These are phyloP conservation scores for Ceratobasidium sp. DNA, from an alignment of 1,284 basidiomycete genomes.

Conservation along the genomic window DNA sequence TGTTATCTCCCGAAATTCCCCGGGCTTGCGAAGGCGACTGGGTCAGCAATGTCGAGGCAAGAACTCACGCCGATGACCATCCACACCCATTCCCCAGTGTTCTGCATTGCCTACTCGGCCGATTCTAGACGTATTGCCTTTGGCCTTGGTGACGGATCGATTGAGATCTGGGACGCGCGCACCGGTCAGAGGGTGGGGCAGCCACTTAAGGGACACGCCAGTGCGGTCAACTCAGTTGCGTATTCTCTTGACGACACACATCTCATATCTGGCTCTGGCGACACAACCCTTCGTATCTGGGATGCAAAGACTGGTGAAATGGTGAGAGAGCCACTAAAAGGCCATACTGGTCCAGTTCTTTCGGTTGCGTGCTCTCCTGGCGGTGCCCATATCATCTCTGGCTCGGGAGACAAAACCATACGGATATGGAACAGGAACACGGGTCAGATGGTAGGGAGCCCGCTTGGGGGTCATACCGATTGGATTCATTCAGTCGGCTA, in stretches of 20 bases:
- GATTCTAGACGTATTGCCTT: slow-evolving; percentile 1
- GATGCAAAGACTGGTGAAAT: slow-evolving; percentile 13
- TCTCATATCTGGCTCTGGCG: slow-evolving; percentile 12
- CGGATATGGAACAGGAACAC: slow-evolving; percentile 9
- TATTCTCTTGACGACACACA: slow-evolving; percentile 56
- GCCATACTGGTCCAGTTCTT: background rate
- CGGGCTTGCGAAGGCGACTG: no score
- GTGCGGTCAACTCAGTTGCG: slow-evolving; percentile 61
- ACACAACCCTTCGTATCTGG: slow-evolving; percentile 34
- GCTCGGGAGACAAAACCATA: background rate
- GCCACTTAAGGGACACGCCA: slow-evolving; percentile 60
- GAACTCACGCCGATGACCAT: no score
- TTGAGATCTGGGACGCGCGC: slow-evolving; percentile 58
- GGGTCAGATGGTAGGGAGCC: background rate
- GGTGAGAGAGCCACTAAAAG: slow-evolving; percentile 9
- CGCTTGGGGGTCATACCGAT: slow-evolving; percentile 4
- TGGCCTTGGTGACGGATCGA: background rate
- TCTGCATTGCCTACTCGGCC: slow-evolving; percentile 20
- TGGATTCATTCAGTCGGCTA: background rate
- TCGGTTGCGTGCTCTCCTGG: background rate
- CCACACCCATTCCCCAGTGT: background rate
- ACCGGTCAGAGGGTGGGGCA: slow-evolving; percentile 53
- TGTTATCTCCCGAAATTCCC: no score
- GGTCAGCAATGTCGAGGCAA: no score
- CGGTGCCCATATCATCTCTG: background rate